phyloP scores from a whole-genome alignment of 2,329 filamentous ascomycete species.

The Fusarium redolens region DNA sequence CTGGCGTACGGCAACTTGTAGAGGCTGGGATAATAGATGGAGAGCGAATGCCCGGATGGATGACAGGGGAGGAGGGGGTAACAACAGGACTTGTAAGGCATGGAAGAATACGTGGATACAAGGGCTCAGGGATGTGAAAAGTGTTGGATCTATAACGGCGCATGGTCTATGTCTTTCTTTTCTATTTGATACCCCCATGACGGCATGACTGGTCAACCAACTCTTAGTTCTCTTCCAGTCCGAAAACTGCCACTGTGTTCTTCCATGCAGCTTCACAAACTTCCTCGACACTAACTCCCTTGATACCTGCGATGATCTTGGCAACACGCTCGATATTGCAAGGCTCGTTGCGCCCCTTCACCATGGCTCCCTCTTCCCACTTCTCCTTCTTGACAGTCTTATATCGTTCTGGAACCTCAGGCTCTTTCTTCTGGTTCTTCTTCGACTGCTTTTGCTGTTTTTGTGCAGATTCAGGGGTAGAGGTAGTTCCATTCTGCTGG shows the following conservation, averaged over 20 bases:
- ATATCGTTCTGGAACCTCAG: conserved; percentile 76
- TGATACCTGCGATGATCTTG: conserved; percentile 88
- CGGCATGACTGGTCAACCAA: conserved; percentile 15
- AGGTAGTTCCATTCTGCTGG: conserved; percentile 39
- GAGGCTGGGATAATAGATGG: conserved; percentile 82
- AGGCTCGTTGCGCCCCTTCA: conserved; percentile 96
- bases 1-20: conserved; percentile 80
- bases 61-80: conserved; percentile 88
- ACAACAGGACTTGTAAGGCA: conserved; percentile 76
- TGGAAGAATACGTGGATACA: conserved; percentile 72
- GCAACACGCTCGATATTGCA: conserved; percentile 88
- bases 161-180: conserved; percentile 43
- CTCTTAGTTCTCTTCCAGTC: conserved; percentile 60
- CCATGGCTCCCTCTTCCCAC: conserved; percentile 86
- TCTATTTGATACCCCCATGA: conserved; percentile 48
- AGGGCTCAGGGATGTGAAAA: conserved; percentile 63
- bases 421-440: conserved; percentile 68
- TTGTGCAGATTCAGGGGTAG: conserved; percentile 23
- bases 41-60: conserved; percentile 85
- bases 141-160: conserved; percentile 31
- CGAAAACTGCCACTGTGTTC: conserved; percentile 85
- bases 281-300: conserved; percentile 81
- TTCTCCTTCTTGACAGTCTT: conserved; percentile 96
- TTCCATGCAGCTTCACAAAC: conserved; percentile 88
- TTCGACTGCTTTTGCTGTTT: conserved; percentile 55